phyloP scores from a whole-genome alignment of 2,329 filamentous ascomycete species.

The Colletotrichum chlorophyti region DNA sequence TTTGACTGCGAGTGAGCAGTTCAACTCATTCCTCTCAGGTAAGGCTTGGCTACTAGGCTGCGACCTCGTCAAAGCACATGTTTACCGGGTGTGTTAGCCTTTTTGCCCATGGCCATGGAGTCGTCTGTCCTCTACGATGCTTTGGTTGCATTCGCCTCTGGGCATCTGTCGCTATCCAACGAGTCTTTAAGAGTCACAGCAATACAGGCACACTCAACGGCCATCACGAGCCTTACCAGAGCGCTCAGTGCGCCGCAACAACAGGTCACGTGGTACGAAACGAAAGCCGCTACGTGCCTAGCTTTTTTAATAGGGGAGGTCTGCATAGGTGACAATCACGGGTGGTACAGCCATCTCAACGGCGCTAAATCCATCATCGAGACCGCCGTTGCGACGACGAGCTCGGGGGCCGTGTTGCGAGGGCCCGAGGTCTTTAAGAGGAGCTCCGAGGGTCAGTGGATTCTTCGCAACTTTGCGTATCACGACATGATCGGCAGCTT shows the following conservation, averaged over 20 bases:
- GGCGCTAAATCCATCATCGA: constrained; percentile 26
- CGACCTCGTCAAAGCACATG: no score
- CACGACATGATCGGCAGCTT: constrained; percentile 28
- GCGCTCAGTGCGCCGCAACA: constrained; percentile 15
- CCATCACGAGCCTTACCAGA: constrained; percentile 14
- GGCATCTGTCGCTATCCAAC: constrained; percentile 23
- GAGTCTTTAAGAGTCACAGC: constrained; percentile 7
- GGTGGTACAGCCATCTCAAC: constrained; percentile 26
- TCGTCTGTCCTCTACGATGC: constrained; percentile 27
- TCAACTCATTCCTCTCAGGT: constrained; percentile 26
- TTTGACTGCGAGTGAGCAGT: constrained; percentile 21
- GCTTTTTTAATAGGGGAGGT: constrained; percentile 26
- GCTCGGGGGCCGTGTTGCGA: background rate
- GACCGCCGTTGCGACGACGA: constrained; percentile 3
- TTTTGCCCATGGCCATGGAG: constrained; percentile 30
- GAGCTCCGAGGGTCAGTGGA: constrained; percentile 28
- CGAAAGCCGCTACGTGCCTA: constrained; percentile 23
- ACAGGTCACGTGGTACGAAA: constrained; percentile 22
- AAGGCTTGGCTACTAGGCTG: background rate
- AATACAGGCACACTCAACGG: constrained; percentile 17
- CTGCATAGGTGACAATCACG: constrained; percentile 2
- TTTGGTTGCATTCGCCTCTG: constrained; percentile 20
- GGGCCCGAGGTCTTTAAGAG: constrained; percentile 24
- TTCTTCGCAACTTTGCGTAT: constrained; percentile 31
- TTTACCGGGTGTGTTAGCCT: background rate